A percentile compares a stretch with the other conserved stretches of the same genome.
These are phyloP conservation scores for Mikania micrantha DNA, from an alignment of 129 eudicot species.

Conservation along the genomic window DNA sequence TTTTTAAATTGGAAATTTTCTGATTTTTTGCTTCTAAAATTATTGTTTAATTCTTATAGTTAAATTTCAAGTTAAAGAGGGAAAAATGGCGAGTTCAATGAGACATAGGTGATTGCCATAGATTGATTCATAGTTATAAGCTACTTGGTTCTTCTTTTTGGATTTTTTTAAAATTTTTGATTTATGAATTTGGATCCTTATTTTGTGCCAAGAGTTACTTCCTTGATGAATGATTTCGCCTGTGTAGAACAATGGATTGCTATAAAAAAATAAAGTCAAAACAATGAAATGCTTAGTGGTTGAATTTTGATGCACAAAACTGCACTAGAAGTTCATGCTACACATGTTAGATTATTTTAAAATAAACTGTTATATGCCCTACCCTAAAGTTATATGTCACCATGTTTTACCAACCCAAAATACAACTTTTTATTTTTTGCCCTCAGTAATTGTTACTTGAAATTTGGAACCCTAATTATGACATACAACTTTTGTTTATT, in stretches of 20 bases:
- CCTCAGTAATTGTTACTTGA: neutral
- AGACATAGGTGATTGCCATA: neutral
- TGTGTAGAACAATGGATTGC: neutral
- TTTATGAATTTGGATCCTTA: neutral
- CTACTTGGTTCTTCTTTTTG: neutral
- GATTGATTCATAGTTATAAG: neutral
- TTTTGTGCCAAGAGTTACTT: neutral
- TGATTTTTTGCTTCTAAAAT: constrained; percentile 11
- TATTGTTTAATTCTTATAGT: too few species aligned
- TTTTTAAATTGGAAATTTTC: neutral
- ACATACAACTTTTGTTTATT: neutral
- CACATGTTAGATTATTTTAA: neutral
- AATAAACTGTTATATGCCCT: neutral
- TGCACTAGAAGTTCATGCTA: neutral
- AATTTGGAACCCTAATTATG: neutral
- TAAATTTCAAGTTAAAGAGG: neutral
- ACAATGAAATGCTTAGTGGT: neutral
- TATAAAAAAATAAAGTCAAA: neutral
- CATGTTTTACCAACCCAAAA: neutral
- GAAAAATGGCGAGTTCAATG: neutral
- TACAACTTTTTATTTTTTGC: neutral
- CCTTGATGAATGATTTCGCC: neutral
- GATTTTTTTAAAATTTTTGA: neutral
- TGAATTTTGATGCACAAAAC: neutral
- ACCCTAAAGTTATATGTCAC: neutral